Conservation (phyloP, 176 grass and related monocot species). For the Stipa capillata region DNA sequence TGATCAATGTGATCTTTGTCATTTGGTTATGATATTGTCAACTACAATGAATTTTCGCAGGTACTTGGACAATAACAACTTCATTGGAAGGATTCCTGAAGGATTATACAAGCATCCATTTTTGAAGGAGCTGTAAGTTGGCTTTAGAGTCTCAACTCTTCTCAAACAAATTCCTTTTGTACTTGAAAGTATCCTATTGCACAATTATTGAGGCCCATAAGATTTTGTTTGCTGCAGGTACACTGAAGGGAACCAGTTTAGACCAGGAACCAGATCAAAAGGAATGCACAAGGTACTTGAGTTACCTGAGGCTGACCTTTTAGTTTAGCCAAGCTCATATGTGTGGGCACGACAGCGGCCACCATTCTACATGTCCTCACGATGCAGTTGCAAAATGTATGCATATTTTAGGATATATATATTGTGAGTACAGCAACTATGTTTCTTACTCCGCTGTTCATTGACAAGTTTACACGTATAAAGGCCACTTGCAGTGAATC, state of each 20-base stretch:
- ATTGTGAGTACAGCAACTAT: not conserved
- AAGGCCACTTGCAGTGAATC: not conserved
- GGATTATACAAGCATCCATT: constrained; percentile 85
- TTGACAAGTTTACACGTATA: not conserved
- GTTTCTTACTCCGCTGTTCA: not conserved
- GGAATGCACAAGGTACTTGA: constrained; percentile 89
- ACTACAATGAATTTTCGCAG: constrained; percentile 24
- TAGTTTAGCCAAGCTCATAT: constrained; percentile 36
- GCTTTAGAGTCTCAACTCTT: constrained; percentile 13
- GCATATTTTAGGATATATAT: constrained; percentile 1
- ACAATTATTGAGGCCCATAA: not conserved
- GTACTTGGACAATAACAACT: constrained; percentile 87
- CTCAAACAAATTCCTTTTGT: not conserved
- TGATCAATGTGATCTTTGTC: not conserved
- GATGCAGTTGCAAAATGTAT: not conserved
- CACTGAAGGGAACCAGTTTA: constrained; percentile 89
- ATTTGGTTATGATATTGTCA: not conserved
- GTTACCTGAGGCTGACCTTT: constrained; percentile 60
- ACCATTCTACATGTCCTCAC: not conserved
- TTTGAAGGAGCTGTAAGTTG: constrained; percentile 82
- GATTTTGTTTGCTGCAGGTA: constrained; percentile 42
- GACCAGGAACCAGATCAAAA: constrained; percentile 69
- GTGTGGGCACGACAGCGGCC: not conserved
- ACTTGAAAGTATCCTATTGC: not conserved
- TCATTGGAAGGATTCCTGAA: constrained; percentile 89